These are phyloP conservation scores for Populus deltoides DNA, from an alignment of 345 rosid species.

Conservation along the genomic window DNA sequence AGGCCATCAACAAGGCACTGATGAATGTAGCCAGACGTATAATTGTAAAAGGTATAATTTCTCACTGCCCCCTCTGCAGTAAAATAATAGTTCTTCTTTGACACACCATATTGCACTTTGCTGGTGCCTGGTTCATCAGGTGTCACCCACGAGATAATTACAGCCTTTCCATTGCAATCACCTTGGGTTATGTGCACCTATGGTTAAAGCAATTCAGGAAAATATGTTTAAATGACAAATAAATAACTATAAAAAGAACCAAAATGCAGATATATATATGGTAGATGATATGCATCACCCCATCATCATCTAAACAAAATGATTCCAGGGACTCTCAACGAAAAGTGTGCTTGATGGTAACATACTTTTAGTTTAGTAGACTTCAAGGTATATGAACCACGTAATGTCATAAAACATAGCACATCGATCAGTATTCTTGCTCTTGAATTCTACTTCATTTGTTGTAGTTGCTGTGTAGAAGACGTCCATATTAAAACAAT, in stretches of 20 bases:
- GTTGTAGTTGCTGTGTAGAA: neutral
- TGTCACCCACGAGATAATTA: slow-evolving; percentile 87
- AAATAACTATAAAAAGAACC: neutral
- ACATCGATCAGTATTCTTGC: neutral
- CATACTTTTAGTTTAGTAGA: neutral
- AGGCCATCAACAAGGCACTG: slow-evolving; percentile 73
- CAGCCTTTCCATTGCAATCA: slow-evolving; percentile 83
- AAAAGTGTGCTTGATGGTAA: neutral
- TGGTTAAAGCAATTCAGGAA: slow-evolving; percentile 9
- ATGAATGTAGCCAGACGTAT: slow-evolving; percentile 85
- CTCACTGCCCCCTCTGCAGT: slow-evolving; percentile 55
- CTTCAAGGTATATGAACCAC: neutral
- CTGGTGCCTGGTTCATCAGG: slow-evolving; percentile 60
- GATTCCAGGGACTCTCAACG: neutral
- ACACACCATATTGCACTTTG: slow-evolving; percentile 57
- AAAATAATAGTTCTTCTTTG: slow-evolving; percentile 43
- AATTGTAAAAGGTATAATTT: slow-evolving; percentile 73
- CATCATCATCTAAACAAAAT: neutral
- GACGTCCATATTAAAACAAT: neutral
- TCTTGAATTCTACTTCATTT: neutral
- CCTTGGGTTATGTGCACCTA: slow-evolving; percentile 96
- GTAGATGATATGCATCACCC: neutral
- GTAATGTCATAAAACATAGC: neutral
- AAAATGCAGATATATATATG: neutral
- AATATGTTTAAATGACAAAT: neutral